phyloP scores from a whole-genome alignment of 2,329 filamentous ascomycete genomes.

The Xylariaceae sp. region DNA sequence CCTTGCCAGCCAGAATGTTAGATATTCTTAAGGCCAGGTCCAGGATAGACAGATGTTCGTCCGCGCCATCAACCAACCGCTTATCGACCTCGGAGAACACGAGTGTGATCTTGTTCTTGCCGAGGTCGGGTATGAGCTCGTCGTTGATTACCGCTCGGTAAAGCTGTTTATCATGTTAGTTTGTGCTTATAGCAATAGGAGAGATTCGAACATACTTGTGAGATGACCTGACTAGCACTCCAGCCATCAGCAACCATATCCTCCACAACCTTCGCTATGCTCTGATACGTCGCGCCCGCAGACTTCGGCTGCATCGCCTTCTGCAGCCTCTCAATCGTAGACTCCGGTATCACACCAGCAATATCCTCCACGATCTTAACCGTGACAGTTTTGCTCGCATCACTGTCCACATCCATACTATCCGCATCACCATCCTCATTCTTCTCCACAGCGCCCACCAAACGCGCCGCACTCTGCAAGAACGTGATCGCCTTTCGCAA shows the following conservation, averaged over 20 bases:
- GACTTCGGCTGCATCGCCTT: constrained; percentile 70
- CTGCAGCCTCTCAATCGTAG: constrained; percentile 64
- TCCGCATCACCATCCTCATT: constrained; percentile 45
- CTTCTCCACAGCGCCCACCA: constrained; percentile 64
- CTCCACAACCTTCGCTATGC: constrained; percentile 73
- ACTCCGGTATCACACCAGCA: constrained; percentile 81
- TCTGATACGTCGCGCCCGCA: constrained; percentile 61
- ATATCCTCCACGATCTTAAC: constrained; percentile 86
- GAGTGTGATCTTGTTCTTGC: constrained; percentile 86
- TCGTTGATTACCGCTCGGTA: constrained; percentile 81
- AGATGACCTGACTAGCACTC: constrained; percentile 85
- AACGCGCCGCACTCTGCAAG: constrained; percentile 83
- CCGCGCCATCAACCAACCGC: constrained; percentile 85
- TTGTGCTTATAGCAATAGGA: background rate
- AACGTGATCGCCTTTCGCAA: constrained; percentile 94
- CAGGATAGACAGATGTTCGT: constrained; percentile 88
- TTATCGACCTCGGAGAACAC: constrained; percentile 95
- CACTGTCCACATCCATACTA: constrained; percentile 57
- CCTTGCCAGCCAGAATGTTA: constrained; percentile 55
- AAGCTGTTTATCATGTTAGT: constrained; percentile 44
- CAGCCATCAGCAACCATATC: constrained; percentile 94
- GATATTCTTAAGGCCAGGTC: constrained; percentile 81
- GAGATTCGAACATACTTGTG: constrained; percentile 53
- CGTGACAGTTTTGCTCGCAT: constrained; percentile 53
- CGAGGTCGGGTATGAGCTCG: constrained; percentile 73